These are phyloP conservation scores for Geotrichum macrosporum DNA, from an alignment of 1,139 yeast genomes.

Conservation along the genomic window DNA sequence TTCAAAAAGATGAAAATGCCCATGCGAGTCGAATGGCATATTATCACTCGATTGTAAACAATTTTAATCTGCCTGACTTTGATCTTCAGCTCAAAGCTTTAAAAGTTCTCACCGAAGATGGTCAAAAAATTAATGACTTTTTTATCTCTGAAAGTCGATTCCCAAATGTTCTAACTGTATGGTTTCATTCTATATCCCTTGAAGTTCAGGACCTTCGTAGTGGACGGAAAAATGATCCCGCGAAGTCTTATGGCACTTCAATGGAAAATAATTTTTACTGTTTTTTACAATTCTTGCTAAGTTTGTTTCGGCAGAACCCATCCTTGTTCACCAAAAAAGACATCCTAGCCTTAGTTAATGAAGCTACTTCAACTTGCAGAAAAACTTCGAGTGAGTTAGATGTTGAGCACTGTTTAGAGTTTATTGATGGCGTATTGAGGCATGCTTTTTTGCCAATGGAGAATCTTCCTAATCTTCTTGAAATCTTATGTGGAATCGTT, in stretches of 20 bases:
- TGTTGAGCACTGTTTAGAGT: slow-evolving; percentile 44
- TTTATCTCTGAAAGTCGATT: slow-evolving; percentile 48
- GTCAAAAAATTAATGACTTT: slow-evolving; percentile 57
- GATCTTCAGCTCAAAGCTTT: slow-evolving; percentile 54
- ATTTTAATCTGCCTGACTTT: slow-evolving; percentile 51
- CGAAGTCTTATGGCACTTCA: slow-evolving; percentile 34
- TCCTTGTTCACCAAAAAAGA: slow-evolving; percentile 38
- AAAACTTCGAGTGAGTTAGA: slow-evolving; percentile 44
- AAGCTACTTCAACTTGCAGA: slow-evolving; percentile 43
- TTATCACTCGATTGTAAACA: slow-evolving; percentile 55
- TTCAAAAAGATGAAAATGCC: slow-evolving; percentile 50
- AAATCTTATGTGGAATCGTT: slow-evolving; percentile 48
- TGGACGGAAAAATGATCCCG: slow-evolving; percentile 32
- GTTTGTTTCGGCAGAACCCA: slow-evolving; percentile 50
- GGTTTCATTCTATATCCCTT: slow-evolving; percentile 38
- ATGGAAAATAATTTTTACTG: slow-evolving; percentile 35
- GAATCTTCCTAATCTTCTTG: slow-evolving; percentile 41
- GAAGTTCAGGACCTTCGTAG: slow-evolving; percentile 33
- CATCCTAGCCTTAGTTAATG: slow-evolving; percentile 34
- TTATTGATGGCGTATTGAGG: slow-evolving; percentile 46
- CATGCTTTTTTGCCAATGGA: slow-evolving; percentile 49
- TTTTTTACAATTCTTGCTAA: slow-evolving; percentile 42
- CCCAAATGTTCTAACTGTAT: slow-evolving; percentile 39
- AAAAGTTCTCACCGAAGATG: slow-evolving; percentile 52
- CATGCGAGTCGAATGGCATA: slow-evolving; percentile 48